phyloP scores from a whole-genome alignment of 2,329 filamentous ascomycete species.

The Sporothrix pseudoabietina region DNA sequence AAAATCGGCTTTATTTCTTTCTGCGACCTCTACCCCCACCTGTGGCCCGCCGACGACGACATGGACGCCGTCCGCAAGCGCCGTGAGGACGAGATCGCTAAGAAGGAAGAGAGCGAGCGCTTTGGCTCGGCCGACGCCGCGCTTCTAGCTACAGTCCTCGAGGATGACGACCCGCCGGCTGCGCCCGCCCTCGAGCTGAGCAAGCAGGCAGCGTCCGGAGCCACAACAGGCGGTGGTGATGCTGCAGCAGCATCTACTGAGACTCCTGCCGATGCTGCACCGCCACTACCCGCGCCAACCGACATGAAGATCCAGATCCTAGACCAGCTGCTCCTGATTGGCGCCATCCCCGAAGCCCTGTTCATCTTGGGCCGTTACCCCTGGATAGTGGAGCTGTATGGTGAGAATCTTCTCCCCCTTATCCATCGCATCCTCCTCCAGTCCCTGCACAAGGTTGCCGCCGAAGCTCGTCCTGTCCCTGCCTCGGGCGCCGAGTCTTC shows the following conservation, averaged over 20 bases:
- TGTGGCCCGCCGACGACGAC: constrained; percentile 79
- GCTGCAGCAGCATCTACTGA: constrained; percentile 54
- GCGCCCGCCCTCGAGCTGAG: constrained; percentile 43
- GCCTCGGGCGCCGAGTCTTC: constrained; percentile 38
- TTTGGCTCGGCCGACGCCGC: constrained; percentile 78
- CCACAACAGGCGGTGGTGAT: constrained; percentile 45
- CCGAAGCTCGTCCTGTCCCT: constrained; percentile 48
- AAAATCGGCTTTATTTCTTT: constrained; percentile 97
- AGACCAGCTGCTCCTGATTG: constrained; percentile 83
- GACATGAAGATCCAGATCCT: constrained; percentile 89
- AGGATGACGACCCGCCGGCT: constrained; percentile 75
- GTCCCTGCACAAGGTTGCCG: constrained; percentile 73
- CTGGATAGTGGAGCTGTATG: constrained; percentile 84
- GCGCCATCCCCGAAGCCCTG: constrained; percentile 87
- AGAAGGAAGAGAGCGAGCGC: constrained; percentile 71
- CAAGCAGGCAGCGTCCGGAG: constrained; percentile 26
- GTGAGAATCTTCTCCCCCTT: constrained; percentile 70
- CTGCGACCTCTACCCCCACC: constrained; percentile 84
- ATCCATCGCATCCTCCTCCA: constrained; percentile 85
- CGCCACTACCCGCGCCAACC: constrained; percentile 66
- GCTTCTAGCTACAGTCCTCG: constrained; percentile 79
- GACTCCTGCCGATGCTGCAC: constrained; percentile 47
- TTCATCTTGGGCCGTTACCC: constrained; percentile 87
- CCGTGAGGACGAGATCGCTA: constrained; percentile 73
- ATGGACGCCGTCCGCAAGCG: constrained; percentile 76